Conservation (phyloP, 2,329 filamentous ascomycete species). For the Cladosporium sp. region DNA sequence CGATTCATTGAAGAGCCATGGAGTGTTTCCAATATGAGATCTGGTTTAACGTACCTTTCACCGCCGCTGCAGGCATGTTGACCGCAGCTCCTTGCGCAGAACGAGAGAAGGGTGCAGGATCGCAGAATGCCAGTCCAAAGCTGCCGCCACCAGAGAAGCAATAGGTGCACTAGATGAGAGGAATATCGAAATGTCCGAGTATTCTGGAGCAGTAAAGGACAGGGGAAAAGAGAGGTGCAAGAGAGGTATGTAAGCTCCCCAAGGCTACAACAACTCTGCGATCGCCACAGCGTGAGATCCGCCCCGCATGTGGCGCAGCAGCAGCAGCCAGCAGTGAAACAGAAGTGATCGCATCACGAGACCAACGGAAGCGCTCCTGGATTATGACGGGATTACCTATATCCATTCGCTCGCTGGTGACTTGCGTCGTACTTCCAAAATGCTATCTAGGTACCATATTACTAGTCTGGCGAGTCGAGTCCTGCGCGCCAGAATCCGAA, state of each 20-base stretch:
- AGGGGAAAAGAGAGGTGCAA: not conserved
- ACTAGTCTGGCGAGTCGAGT: too few relatives aligned
- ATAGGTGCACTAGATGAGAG: not conserved
- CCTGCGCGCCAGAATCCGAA: too few relatives aligned
- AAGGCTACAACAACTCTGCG: not conserved
- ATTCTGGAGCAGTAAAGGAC: not conserved
- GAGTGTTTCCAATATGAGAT: too few relatives aligned
- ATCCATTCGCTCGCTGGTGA: too few relatives aligned
- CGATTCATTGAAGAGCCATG: too few relatives aligned
- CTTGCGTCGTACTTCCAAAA: too few relatives aligned
- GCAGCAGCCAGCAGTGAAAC: too few relatives aligned
- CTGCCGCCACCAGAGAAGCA: not conserved
- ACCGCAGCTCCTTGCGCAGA: not conserved
- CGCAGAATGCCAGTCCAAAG: not conserved
- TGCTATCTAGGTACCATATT: too few relatives aligned
- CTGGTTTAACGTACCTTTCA: slow-evolving; percentile 17
- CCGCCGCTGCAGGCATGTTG: slow-evolving; percentile 21
- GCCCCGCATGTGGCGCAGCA: not conserved
- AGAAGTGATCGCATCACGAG: too few relatives aligned
- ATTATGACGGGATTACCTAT: too few relatives aligned
- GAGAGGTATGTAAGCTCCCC: not conserved
- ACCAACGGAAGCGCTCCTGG: too few relatives aligned
- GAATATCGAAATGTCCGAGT: too few relatives aligned
- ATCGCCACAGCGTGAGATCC: not conserved
- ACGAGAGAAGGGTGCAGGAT: not conserved